Conservation (phyloP, 108 stramenopile species). For the Fragilariopsis cylindrus region DNA sequence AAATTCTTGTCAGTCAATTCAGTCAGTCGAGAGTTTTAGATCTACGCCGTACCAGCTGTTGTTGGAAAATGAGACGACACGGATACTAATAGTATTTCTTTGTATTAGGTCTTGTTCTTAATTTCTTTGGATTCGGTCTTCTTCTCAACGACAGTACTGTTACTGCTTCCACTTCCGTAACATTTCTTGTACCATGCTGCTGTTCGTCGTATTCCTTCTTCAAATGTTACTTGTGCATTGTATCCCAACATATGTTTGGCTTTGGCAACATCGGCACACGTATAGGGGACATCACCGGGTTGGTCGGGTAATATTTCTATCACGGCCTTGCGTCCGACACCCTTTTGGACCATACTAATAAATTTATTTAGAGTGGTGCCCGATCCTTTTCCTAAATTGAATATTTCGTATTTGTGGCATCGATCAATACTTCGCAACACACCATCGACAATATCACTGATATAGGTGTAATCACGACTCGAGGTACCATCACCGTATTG, state of each 20-base stretch:
- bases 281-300: slow-evolving; percentile 93
- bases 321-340: slow-evolving; percentile 77
- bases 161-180: not conserved
- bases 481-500: slow-evolving; percentile 94
- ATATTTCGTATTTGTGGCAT: slow-evolving; percentile 84
- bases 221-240: slow-evolving; percentile 76
- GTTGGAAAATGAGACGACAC: no score
- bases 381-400: slow-evolving; percentile 90
- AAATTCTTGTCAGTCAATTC: no score
- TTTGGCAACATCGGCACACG: slow-evolving; percentile 90
- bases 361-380: slow-evolving; percentile 83
- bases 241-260: slow-evolving; percentile 82
- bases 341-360: slow-evolving; percentile 79
- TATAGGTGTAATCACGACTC: slow-evolving; percentile 92
- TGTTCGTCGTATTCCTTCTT: slow-evolving; percentile 86
- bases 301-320: slow-evolving; percentile 84
- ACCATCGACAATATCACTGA: slow-evolving; percentile 91
- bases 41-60: no score
- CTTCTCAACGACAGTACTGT: no score
- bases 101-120: no score
- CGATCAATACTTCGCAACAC: slow-evolving; percentile 85
- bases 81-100: no score
- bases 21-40: no score
- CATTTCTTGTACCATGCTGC: slow-evolving; percentile 71
- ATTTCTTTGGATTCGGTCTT: no score